These are phyloP conservation scores for Chaetomium olivaceum DNA, from an alignment of 2,329 filamentous ascomycete species.

Conservation along the genomic window DNA sequence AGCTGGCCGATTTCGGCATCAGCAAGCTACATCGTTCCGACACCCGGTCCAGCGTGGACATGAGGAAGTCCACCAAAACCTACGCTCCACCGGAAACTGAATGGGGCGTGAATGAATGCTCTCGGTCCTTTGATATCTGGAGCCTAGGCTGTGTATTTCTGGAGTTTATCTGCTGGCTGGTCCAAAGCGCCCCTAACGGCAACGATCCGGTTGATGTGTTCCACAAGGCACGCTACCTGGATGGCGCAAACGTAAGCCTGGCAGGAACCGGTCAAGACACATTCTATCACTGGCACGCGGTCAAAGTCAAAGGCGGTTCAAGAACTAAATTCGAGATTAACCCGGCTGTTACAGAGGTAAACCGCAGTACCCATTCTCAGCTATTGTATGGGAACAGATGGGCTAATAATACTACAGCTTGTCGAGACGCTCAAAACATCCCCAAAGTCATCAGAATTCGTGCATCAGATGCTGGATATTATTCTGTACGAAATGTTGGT, in stretches of 20 bases:
- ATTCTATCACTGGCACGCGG: background rate
- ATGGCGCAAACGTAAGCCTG: background rate
- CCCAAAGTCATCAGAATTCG: background rate
- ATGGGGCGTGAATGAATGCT: background rate
- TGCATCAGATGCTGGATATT: background rate
- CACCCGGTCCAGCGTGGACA: background rate
- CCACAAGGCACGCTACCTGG: background rate
- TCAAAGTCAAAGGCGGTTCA: background rate
- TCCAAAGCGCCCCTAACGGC: background rate
- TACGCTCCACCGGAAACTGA: background rate
- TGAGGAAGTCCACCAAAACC: background rate
- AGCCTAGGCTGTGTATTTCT: background rate
- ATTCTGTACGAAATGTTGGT: background rate
- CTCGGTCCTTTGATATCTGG: background rate
- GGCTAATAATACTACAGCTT: background rate
- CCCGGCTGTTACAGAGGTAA: background rate
- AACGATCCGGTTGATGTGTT: background rate
- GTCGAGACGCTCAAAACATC: background rate
- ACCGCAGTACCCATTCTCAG: background rate
- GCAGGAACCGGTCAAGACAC: background rate
- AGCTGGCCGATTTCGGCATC: background rate
- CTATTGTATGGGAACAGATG: background rate
- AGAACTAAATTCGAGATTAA: background rate
- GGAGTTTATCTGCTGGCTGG: background rate
- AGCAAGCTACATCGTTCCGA: background rate